phyloP scores from a whole-genome alignment of 78 protist species.

The Dictyostelium capitatum region DNA sequence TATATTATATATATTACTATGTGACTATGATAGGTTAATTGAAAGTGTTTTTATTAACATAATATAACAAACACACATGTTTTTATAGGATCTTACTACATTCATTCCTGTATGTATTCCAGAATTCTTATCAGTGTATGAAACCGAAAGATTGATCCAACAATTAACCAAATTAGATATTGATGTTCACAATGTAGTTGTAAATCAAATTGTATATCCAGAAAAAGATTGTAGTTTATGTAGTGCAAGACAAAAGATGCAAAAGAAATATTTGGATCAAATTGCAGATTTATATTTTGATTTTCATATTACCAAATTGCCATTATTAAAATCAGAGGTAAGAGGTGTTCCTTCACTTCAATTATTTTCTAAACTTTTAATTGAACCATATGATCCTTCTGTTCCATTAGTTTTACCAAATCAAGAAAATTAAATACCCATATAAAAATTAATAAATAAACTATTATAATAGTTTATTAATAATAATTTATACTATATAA shows the following conservation, averaged over 20 bases:
- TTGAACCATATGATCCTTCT: conserved; percentile 35
- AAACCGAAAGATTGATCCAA: conserved; percentile 99
- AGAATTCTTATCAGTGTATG: conserved; percentile 98
- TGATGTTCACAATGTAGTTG: conserved; percentile 94
- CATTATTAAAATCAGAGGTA: conserved; percentile 93
- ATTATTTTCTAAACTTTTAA: conserved; percentile 69
- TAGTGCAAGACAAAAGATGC: conserved; percentile 91
- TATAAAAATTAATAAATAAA: neutral
- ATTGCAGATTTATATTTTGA: conserved; percentile 96
- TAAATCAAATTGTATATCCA: conserved; percentile 97
- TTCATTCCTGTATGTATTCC: conserved; percentile 99
- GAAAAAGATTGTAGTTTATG: conserved; percentile 82
- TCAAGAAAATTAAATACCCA: conserved; percentile 1
- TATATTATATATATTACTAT: neutral
- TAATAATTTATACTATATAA: too few species aligned
- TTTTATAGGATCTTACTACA: conserved; percentile 91
- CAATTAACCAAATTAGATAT: conserved; percentile 94
- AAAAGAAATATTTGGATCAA: conserved; percentile 96
- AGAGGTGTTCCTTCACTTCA: conserved; percentile 87
- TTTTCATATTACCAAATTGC: conserved; percentile 95
- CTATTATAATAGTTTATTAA: too few species aligned
- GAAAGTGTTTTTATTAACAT: too few species aligned
- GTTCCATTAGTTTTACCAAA: conserved; percentile 30
- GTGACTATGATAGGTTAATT: too few species aligned
- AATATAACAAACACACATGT: too few species aligned